A percentile compares a stretch with the other conserved stretches of the same genome.
phyloP scores from a whole-genome alignment of 129 eudicot genomes.

The Artemisia annua region DNA sequence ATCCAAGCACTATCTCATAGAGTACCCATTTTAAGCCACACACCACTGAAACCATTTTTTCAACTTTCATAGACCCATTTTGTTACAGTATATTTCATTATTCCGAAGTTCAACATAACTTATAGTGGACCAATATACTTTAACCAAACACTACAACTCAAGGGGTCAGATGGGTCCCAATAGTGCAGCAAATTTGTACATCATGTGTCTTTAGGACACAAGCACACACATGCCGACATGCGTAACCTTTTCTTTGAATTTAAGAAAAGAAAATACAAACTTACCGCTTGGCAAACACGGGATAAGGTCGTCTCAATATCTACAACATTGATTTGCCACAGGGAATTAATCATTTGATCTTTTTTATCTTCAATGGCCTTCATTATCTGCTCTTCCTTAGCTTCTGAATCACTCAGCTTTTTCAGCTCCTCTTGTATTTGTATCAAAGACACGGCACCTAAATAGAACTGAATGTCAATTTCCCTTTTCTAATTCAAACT shows the following conservation, averaged over 20 bases:
- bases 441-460: constrained; percentile 75
- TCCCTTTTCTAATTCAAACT: background rate
- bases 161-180: constrained; percentile 11
- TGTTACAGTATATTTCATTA: too few species aligned
- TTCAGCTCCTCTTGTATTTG: constrained; percentile 76
- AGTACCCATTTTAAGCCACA: too few species aligned
- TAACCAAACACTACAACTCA: background rate
- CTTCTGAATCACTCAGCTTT: constrained; percentile 57
- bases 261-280: constrained; percentile 23
- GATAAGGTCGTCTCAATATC: constrained; percentile 84
- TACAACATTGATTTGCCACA: constrained; percentile 90
- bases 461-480: constrained; percentile 15
- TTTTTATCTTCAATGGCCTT: constrained; percentile 72
- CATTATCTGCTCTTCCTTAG: constrained; percentile 56
- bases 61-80: too few species aligned
- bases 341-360: constrained; percentile 72
- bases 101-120: background rate
- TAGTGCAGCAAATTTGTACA: background rate
- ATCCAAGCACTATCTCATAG: too few species aligned
- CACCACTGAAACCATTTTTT: too few species aligned
- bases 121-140: background rate
- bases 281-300: constrained; percentile 86
- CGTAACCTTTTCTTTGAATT: background rate
- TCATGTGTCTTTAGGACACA: background rate
- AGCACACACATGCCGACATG: too few species aligned